Conservation (phyloP, 2,329 filamentous ascomycete species). For the Cytospora piceicola region DNA sequence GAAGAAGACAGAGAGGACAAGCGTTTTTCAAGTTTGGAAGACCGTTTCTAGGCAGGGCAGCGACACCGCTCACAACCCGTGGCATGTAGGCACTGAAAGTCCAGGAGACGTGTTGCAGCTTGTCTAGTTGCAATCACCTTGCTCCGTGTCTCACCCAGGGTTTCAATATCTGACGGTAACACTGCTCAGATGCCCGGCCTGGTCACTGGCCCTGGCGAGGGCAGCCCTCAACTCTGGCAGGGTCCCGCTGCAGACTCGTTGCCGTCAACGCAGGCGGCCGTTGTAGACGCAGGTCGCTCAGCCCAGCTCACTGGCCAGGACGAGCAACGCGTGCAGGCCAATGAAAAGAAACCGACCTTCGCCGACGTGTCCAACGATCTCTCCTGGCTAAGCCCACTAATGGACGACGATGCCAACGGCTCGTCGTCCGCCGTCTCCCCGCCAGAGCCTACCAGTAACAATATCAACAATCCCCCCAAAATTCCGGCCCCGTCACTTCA, state of each 20-base stretch:
- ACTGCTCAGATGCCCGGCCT: conserved; percentile 12
- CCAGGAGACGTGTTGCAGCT: neutral
- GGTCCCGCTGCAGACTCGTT: conserved; percentile 1
- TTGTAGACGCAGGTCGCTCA: conserved; percentile 10
- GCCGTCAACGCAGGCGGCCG: conserved; percentile 4
- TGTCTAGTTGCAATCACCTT: neutral
- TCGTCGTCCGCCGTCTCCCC: conserved; percentile 19
- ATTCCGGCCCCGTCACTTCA: conserved; percentile 28
- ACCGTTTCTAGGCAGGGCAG: neutral
- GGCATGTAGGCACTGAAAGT: neutral
- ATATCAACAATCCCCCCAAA: conserved; percentile 28
- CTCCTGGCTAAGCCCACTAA: conserved; percentile 42
- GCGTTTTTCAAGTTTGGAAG: neutral
- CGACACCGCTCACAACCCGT: conserved; percentile 1
- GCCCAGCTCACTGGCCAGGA: conserved; percentile 20
- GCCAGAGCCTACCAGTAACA: conserved; percentile 9
- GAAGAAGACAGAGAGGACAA: neutral
- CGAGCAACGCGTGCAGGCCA: conserved; percentile 20
- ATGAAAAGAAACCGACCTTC: conserved; percentile 42
- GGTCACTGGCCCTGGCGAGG: conserved; percentile 12
- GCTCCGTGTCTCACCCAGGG: neutral
- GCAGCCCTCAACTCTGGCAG: neutral
- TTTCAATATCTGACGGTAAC: neutral
- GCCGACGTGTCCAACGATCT: conserved; percentile 48
- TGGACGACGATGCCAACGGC: conserved; percentile 32